phyloP scores from a whole-genome alignment of 148 eudicot species.

The Gaultheria prostrata region DNA sequence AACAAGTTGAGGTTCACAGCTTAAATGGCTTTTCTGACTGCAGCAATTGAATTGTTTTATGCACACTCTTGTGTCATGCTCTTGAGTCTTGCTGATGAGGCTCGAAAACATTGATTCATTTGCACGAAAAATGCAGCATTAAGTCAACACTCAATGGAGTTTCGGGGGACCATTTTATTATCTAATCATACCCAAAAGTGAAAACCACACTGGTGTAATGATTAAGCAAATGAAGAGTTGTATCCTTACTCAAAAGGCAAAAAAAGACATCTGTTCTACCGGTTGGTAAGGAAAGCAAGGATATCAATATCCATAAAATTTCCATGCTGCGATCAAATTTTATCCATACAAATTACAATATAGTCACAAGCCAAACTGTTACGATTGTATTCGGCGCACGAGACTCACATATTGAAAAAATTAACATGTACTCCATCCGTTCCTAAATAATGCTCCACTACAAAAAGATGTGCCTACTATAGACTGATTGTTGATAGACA shows the following conservation, averaged over 20 bases:
- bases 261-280: neutral
- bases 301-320: neutral
- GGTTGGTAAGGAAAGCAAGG: slow-evolving; percentile 8
- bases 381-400: no score
- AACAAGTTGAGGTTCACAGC: no score
- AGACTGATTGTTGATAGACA: no score
- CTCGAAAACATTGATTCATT: neutral
- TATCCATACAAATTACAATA: no score
- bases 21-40: neutral
- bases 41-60: neutral
- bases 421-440: no score
- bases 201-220: neutral
- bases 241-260: neutral
- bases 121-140: neutral
- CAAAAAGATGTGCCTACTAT: no score
- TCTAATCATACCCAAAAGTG: neutral
- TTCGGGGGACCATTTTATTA: neutral
- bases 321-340: neutral
- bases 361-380: no score
- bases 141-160: neutral
- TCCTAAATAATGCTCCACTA: no score
- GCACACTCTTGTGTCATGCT: neutral
- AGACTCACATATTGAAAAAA: no score
- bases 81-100: neutral
- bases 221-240: slow-evolving; percentile 12